These are phyloP conservation scores for Eimeria sp. DNA, from an alignment of 169 alveolate species.

Conservation along the genomic window DNA sequence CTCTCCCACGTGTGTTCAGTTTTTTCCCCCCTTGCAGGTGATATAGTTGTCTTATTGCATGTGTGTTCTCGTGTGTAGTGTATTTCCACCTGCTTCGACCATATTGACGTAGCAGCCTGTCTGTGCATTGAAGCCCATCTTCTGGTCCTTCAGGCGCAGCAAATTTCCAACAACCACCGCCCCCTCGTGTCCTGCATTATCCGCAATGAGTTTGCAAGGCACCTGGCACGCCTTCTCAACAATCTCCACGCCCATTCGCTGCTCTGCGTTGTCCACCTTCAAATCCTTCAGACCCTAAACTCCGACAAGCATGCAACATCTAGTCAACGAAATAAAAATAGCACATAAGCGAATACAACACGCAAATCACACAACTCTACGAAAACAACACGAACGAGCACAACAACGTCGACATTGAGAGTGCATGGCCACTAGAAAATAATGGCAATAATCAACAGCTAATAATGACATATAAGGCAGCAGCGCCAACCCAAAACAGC, in stretches of 20 bases:
- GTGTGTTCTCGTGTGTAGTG: background rate
- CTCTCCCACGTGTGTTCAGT: too few species aligned
- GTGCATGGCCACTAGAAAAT: background rate
- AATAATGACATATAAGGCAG: background rate
- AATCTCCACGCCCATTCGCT: constrained; percentile 97
- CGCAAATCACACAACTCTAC: background rate
- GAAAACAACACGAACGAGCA: background rate
- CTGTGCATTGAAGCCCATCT: constrained; percentile 98
- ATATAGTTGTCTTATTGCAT: background rate
- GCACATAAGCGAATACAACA: background rate
- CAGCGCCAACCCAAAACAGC: background rate
- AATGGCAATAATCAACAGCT: background rate
- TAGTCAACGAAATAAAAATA: background rate
- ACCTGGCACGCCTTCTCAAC: constrained; percentile 97
- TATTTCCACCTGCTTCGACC: constrained; percentile 88
- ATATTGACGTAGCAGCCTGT: constrained; percentile 97
- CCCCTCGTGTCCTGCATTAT: constrained; percentile 99
- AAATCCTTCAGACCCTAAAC: constrained; percentile 70
- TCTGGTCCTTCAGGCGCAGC: constrained; percentile 85
- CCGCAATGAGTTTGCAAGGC: constrained; percentile 98
- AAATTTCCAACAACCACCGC: constrained; percentile 98
- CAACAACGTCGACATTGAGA: too few species aligned
- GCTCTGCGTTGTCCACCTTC: constrained; percentile 94
- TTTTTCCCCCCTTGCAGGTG: too few species aligned
- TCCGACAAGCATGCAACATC: background rate